Base-by-base conservation (phyloP, 1,284 basidiomycete species). In the Coniophora puteana region DNA sequence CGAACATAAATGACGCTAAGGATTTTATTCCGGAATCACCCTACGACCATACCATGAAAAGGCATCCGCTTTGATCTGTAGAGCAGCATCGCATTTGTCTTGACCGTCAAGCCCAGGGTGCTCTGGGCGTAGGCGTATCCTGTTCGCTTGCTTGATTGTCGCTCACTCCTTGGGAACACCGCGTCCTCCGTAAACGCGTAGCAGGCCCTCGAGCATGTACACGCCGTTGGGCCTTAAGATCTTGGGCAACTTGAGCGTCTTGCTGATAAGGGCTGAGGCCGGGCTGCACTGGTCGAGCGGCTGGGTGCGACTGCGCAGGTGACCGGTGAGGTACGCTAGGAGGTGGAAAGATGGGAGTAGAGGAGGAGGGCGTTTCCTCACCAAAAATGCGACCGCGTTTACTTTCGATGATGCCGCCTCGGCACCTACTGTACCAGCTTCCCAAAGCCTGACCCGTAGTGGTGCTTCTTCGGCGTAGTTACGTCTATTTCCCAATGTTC, bases 331-430 rank as follows among this genome's bases (percentile, higher is more conserved):
- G 17, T 37, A 37, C 24, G 11, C 36, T 10, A 40, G 20, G 22
- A 26, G 34, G 35, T 31, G 14, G 20, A 23, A 24, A 22, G 11
- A 23, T 25, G 13, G 11, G 8, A 8, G 37, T 56, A 49, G 36
- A 51, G 45, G 33, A 53, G 45, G 5, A 57, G 50, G 39, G 60
- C n/a, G n/a, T n/a, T n/a, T n/a, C n/a, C n/a, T n/a, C n/a, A n/a
- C n/a, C n/a, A n/a, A n/a, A n/a, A n/a, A n/a, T n/a, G n/a, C 24
- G 8, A 14, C 31, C n/a, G n/a, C 38, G 76, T 83, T 53, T 63
- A 86, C 86, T 81, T 51, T 90, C 92, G 58, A 91, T 92, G 21
- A 87, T 92, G 37, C 91, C 86, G 54, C 89, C 90, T 27, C 77
- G 74, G 54, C 87, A 89, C 59, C 80, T 82, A 42, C n/a, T n/a